A percentile compares a stretch with the other conserved stretches of the same genome.
phyloP scores from a whole-genome alignment of 805 yeast genomes.

The Nakazawaea ishiwadae region DNA sequence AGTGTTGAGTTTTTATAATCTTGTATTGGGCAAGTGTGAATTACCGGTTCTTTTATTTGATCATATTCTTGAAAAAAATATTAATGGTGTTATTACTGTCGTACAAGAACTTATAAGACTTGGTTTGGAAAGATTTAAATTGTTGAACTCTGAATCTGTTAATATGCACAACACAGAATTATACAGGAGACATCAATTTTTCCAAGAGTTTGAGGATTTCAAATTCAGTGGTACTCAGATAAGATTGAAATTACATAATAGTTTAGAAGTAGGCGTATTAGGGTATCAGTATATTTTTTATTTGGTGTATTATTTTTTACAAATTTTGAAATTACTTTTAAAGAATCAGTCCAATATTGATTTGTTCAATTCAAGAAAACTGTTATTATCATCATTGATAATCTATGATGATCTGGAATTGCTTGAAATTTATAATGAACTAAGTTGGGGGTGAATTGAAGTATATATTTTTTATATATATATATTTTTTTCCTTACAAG shows the following conservation, averaged over 20 bases:
- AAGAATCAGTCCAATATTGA: neutral
- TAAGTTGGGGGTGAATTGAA: slow-evolving; percentile 5
- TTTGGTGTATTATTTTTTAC: slow-evolving; percentile 2
- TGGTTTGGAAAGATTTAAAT: neutral
- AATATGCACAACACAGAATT: neutral
- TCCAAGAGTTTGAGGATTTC: neutral
- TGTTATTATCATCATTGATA: slow-evolving; percentile 19
- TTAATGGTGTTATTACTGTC: neutral
- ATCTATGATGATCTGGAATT: slow-evolving; percentile 16
- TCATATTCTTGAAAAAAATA: neutral
- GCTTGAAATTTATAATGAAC: slow-evolving; percentile 12
- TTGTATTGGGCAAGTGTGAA: neutral
- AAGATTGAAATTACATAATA: too few species aligned
- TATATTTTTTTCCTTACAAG: too few species aligned
- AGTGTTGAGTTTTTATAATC: neutral
- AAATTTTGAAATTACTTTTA: neutral
- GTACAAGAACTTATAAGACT: neutral
- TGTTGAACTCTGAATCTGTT: neutral
- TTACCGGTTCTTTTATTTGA: too few species aligned
- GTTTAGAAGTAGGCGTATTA: neutral
- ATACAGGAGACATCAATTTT: neutral
- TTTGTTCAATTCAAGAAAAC: slow-evolving; percentile 4
- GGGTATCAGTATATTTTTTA: neutral
- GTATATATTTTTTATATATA: too few species aligned
- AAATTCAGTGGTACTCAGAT: too few species aligned